These are phyloP conservation scores for Paramyrothecium sp. DNA, from an alignment of 2,329 filamentous ascomycete species.

Conservation along the genomic window DNA sequence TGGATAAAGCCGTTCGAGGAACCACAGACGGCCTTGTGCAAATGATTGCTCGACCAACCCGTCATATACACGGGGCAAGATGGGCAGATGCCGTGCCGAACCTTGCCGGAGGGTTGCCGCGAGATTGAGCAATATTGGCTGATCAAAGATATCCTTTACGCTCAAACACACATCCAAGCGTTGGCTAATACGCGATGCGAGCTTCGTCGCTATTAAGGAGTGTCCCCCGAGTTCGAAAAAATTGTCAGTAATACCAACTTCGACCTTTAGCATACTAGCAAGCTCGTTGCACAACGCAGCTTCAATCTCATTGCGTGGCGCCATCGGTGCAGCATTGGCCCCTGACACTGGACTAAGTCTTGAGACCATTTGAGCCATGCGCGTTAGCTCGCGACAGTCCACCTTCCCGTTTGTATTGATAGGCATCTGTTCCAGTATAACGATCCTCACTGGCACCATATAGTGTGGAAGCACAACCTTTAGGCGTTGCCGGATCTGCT, in stretches of 20 bases:
- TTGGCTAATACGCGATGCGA: neutral
- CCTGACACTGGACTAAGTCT: neutral
- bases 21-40: too few species aligned
- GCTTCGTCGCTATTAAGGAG: neutral
- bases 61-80: neutral
- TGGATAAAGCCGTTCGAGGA: neutral
- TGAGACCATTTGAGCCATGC: neutral
- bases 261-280: neutral
- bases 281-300: neutral
- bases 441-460: neutral
- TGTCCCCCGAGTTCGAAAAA: neutral
- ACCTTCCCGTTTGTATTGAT: slow-evolving; percentile 17
- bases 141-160: slow-evolving; percentile 8
- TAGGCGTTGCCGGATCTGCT: neutral
- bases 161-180: slow-evolving; percentile 5
- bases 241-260: neutral
- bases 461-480: neutral
- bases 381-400: slow-evolving; percentile 7
- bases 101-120: neutral
- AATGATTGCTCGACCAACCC: neutral
- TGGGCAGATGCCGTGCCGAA: neutral
- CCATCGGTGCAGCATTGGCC: neutral
- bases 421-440: slow-evolving; percentile 20
- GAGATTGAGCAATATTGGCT: slow-evolving; percentile 1
- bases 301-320: neutral